Base-by-base conservation (phyloP, 495 filamentous ascomycete genomes). In the Saxophila tyrrhenica region DNA sequence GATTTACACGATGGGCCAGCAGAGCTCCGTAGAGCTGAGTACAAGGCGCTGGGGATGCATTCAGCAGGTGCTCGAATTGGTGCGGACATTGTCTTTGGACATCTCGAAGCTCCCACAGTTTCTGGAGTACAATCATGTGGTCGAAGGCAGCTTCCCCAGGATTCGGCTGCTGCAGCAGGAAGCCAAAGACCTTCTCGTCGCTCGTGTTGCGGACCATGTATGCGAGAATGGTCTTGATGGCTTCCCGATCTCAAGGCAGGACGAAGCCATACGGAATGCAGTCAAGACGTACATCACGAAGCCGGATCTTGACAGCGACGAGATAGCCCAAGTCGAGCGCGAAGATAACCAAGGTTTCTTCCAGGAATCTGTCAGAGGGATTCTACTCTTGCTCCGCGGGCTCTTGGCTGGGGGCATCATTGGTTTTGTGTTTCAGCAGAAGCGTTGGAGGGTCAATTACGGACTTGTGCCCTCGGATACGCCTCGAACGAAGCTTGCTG, bases 371-470 rank as follows among this genome's bases (percentile, higher is more conserved):
- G 71, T 64, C 24, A 52, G 46, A 21, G n/a, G 22, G 17, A n/a
- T 60, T 0, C 56, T 87, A 1, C 64, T 86, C 1, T 64, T 87
- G 0, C 63, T 86, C 0, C 67, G 80, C 9, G 83, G 83, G 0
- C 69, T 88, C 0, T 61, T 88, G 2, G 81, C 81, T 0, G 62
- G 64, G 3, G 75, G 77, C 0, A 68, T 87, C 0, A 62, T 88
- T 0, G 22, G 48, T 0, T 85, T 83, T 54, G 71, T 65, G 0
- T 66, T 88, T 0, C 58, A 64, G 0, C 69, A 77, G 11, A 86
- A 84, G 60, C 70, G 85, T 5, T 87, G 80, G 78, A 64, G 73
- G 5, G 83, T 89, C 8, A 74, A 86, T 42, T 88, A 83, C 57
- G 84, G 84, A 0, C 70, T 84, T 25, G 50, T 17, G 11, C 25